Evolutionary conservation across 495 filamentous ascomycete genomes (phyloP), one percentile per base, ranked within the genome.

Genomic region (Aspergillus diversus): DNA sequence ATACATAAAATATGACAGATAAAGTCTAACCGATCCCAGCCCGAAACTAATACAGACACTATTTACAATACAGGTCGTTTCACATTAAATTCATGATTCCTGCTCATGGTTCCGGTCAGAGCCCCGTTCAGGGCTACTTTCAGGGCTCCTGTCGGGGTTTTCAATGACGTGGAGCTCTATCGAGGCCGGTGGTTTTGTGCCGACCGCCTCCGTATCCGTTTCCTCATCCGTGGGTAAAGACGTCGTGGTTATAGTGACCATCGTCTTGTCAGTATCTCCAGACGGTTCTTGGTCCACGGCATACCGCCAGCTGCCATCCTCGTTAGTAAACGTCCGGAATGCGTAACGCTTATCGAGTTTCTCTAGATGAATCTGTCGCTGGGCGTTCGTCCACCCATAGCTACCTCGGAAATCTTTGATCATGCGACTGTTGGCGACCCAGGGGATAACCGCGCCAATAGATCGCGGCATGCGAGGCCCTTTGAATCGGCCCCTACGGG

Each of bases 391-490:
- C 77, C 75, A 77, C 5, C 46, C 34, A 42, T 77, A 73, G 1
- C 74, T 79, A 33, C 71, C 64, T 17, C 62, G 61, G 53, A 79
- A 77, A 53, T 79, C 77, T 35, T 61, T 47, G 2, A 77, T 67
- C 77, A 79, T 77, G 39, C 67, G 74, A 58, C 74, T 79, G 48
- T 77, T 73, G 12, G 74, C 73, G 33, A 79, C 64, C 77, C 77
- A 79, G 1, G 77, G 77, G 7, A 79, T 71, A 16, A 79, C 59
- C 5, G 75, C 68, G 7, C 77, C 77, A 47, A 79, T 74, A 0
- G 77, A 77, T 6, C 75, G 74, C 5, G 77, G 77, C 61, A 79
- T 75, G 9, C 77, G 68, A 8, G 77, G 77, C 7, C 71, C 75
- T 21, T 71, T 61, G 63, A 79, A 79, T 13, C 75, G 71, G 5